phyloP scores from a whole-genome alignment of 1,139 yeast genomes.

The Saccharomycopsis hybrid region DNA sequence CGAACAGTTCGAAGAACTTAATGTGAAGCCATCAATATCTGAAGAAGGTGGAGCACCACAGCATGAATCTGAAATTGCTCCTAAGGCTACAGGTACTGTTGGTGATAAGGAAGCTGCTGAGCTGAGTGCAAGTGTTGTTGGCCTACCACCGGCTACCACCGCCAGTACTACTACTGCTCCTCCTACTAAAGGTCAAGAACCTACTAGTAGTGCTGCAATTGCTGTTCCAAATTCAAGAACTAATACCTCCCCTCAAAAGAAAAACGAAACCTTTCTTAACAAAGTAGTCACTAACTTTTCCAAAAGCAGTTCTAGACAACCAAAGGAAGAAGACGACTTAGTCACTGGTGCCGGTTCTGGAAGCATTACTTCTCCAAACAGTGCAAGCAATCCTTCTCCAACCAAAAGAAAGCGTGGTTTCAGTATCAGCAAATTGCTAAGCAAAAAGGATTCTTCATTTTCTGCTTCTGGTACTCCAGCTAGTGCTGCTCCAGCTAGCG shows the following conservation, averaged over 20 bases:
- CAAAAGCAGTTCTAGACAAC: background rate
- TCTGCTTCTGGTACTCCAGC: background rate
- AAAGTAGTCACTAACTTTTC: background rate
- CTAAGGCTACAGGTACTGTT: background rate
- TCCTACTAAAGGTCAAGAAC: background rate
- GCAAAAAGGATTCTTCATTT: slow-evolving; percentile 3
- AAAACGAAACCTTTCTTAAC: background rate
- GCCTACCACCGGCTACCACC: background rate
- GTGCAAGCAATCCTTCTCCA: background rate
- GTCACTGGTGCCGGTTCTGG: background rate
- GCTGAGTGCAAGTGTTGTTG: background rate
- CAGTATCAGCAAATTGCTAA: slow-evolving; percentile 5
- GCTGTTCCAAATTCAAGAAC: background rate
- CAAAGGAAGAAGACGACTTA: background rate
- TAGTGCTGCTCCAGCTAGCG: background rate
- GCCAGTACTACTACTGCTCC: background rate
- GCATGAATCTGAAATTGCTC: slow-evolving; percentile 2
- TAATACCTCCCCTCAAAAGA: background rate
- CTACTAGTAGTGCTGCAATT: background rate
- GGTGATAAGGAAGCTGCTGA: background rate
- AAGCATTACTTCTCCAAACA: background rate
- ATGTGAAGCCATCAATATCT: background rate
- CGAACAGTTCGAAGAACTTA: slow-evolving; percentile 22
- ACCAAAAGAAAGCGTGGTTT: slow-evolving; percentile 11
- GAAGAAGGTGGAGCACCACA: slow-evolving; percentile 28